A percentile compares a stretch with the other conserved stretches of the same genome.
These are phyloP conservation scores for Microdochium nivale DNA, from an alignment of 2,329 filamentous ascomycete genomes.

Conservation along the genomic window DNA sequence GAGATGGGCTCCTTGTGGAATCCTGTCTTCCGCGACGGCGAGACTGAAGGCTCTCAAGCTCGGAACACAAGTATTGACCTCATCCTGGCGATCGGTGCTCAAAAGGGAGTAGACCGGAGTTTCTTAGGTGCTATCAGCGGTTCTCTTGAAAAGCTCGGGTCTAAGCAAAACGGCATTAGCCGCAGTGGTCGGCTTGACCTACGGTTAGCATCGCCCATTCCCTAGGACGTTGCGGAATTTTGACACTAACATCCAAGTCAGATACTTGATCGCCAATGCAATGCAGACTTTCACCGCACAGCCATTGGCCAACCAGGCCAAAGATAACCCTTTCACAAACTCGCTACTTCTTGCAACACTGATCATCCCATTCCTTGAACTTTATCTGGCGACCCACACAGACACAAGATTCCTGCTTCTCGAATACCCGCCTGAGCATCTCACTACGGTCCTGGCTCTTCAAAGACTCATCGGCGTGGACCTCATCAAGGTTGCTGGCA, in stretches of 20 bases:
- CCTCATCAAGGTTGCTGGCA: conserved; percentile 49
- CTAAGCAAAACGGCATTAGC: conserved; percentile 36
- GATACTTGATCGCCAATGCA: conserved; percentile 51
- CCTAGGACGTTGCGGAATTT: neutral
- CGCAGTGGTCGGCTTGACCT: conserved; percentile 51
- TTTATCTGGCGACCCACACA: conserved; percentile 44
- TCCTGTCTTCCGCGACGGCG: conserved; percentile 36
- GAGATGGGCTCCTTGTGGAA: conserved; percentile 44
- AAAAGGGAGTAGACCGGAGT: conserved; percentile 42
- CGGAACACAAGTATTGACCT: conserved; percentile 40
- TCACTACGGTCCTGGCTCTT: conserved; percentile 47
- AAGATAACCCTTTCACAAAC: conserved; percentile 46
- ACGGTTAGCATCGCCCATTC: conserved; percentile 30
- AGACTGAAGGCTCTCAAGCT: conserved; percentile 16
- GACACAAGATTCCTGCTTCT: conserved; percentile 48
- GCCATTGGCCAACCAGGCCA: conserved; percentile 37
- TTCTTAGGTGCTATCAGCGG: conserved; percentile 39
- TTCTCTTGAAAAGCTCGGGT: conserved; percentile 46
- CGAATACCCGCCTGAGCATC: conserved; percentile 48
- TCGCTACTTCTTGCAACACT: conserved; percentile 46
- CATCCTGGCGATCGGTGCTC: conserved; percentile 51
- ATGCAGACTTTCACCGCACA: conserved; percentile 50
- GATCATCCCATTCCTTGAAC: conserved; percentile 52
- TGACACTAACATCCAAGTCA: conserved; percentile 15
- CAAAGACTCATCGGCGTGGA: conserved; percentile 48